Evolutionary conservation across 768 basidiomycete genomes (phyloP), one percentile per base, ranked within the genome.

Genomic region (Tephrocybe sp.): DNA sequence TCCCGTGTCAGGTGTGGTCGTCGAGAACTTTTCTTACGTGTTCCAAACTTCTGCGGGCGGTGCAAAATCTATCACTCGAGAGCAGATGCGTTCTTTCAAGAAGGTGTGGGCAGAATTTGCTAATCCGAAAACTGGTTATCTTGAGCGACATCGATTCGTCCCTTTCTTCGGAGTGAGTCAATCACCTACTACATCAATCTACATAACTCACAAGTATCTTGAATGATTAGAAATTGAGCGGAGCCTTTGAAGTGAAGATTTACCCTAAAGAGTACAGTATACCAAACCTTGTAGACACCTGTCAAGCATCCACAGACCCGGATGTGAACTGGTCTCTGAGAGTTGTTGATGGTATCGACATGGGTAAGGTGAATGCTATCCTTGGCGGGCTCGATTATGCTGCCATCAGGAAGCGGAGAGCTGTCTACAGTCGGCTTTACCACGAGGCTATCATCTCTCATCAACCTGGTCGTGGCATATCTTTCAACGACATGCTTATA

Each of bases 11-110:
- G 84, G 85, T 88, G 90, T 95, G 54, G 87, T 96, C 48, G 94
- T 96, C 58, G 88, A 98, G 68, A 94, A 87, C 63, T 98, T 98
- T 68, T 91, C 92, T 16, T 97, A 95, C 66, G 91, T 97, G 7
- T 96, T 93, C 71, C 92, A 95, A 68, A 79, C 86, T 30, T 85
- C 89, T 9, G 84, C 87, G 4, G 85, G 85, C 17, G 85, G 85
- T n/a, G 82, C 87, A 14, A 89, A 82, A 55, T 82, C 85, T 0
- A 84, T 98, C 45, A 89, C 86, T 16, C 79, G 96, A 44, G 89
- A 92, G 57, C 87, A 97, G 64, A 96, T 98, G 84, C 84, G 96
- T 31, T 74, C 84, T 1, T 98, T 93, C 79, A 98, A 98, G 74
- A 91, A 92, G 62, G 78, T 89, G 2, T 98, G 96, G 96, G 85